Conservation (phyloP, 208 protist species). For the Hexamita inflata region DNA sequence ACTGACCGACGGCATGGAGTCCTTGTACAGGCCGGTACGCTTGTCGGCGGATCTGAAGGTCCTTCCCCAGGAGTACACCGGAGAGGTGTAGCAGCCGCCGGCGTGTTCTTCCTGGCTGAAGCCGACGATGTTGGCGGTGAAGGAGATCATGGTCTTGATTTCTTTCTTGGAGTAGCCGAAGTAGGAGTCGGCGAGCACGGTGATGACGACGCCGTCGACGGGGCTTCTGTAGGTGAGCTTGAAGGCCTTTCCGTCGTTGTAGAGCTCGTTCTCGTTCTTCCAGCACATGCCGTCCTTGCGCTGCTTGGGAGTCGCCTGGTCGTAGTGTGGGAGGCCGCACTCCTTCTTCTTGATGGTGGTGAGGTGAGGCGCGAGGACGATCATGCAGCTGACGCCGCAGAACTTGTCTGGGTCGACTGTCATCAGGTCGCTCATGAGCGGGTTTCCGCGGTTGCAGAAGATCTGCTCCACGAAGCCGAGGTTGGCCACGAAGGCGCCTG, state of each 20-base stretch:
- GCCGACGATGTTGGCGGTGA: conserved; percentile 41
- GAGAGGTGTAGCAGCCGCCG: conserved; percentile 36
- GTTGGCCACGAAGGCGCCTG: conserved; percentile 37
- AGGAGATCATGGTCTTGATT: conserved; percentile 46
- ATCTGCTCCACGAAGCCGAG: conserved; percentile 48
- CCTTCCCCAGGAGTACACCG: conserved; percentile 36
- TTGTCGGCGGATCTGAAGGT: conserved; percentile 25
- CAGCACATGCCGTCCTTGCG: conserved; percentile 44
- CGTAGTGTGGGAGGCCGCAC: conserved; percentile 42
- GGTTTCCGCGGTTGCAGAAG: conserved; percentile 48
- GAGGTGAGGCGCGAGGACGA: conserved; percentile 48
- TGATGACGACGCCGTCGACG: conserved; percentile 37
- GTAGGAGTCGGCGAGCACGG: conserved; percentile 49
- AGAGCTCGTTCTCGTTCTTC: conserved; percentile 43
- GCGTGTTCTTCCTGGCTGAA: conserved; percentile 47
- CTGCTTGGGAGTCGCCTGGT: conserved; percentile 41
- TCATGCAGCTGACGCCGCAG: conserved; percentile 41
- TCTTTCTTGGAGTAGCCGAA: conserved; percentile 53
- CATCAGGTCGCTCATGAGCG: conserved; percentile 37
- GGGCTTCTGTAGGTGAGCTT: conserved; percentile 42
- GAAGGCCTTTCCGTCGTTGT: conserved; percentile 45
- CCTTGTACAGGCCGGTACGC: not conserved
- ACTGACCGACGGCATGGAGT: no score
- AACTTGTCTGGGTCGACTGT: conserved; percentile 35
- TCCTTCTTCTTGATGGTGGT: conserved; percentile 40